Evolutionary conservation across 2,329 filamentous ascomycete species (phyloP).

Genomic region (Cadophora malorum): DNA sequence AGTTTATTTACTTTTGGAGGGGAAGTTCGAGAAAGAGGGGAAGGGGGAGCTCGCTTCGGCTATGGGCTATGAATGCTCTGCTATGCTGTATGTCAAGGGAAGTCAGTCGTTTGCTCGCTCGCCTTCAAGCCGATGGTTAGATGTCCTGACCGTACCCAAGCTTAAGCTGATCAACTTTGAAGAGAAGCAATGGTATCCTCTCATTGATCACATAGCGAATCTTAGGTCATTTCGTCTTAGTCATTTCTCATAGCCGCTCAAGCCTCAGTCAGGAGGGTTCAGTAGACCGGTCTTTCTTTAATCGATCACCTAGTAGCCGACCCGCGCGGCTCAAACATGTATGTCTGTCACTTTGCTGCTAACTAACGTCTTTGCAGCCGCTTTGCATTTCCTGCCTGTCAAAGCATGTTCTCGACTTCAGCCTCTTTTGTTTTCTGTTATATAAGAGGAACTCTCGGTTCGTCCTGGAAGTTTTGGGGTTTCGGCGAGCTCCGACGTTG

Average conservation of each 20-base stretch:
- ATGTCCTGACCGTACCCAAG: too few relatives aligned
- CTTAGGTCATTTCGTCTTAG: too few relatives aligned
- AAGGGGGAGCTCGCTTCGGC: too few relatives aligned
- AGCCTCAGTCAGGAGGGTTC: too few relatives aligned
- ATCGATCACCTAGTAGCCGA: background rate
- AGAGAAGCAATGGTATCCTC: too few relatives aligned
- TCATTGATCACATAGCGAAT: too few relatives aligned
- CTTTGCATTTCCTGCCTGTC: background rate
- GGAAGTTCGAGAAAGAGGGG: background rate
- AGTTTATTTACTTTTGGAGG: background rate
- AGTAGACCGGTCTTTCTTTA: background rate
- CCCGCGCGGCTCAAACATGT: conserved; percentile 6
- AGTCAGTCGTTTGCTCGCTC: too few relatives aligned
- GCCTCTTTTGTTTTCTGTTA: background rate
- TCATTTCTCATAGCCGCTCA: too few relatives aligned
- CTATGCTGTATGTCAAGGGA: too few relatives aligned
- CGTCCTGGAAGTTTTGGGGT: background rate
- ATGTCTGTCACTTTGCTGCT: background rate
- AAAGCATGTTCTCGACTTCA: background rate
- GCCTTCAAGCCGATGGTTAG: too few relatives aligned
- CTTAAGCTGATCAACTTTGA: too few relatives aligned
- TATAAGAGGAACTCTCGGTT: background rate
- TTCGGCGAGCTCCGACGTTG: background rate
- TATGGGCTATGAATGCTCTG: too few relatives aligned
- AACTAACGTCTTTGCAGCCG: background rate